Base-by-base conservation (phyloP, 805 yeast species). In the Wickerhamomyces hampshirensis region DNA sequence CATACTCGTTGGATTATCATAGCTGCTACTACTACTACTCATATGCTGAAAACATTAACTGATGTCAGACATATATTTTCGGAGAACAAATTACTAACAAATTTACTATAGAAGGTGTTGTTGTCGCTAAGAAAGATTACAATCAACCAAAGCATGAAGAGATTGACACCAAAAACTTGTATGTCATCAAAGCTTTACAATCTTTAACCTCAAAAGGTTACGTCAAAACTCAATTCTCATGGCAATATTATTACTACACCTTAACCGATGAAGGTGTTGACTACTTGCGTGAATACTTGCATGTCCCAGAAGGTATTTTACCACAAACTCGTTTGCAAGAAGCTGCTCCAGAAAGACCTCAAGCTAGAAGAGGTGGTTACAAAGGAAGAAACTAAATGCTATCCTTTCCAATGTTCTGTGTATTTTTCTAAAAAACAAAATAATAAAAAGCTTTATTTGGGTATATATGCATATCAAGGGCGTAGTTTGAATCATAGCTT, bases 181-280 rank as follows among this genome's bases (percentile, higher is more conserved):
- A 71, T 68, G 98, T 76, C 63, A 87, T 93, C 81, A 93, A 93
- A 84, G 97, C 99, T 66, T 82, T 93, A 72, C 99, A 93, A 78
- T 91, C 98, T 51, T 86, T 93, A 72, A 87, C 95, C 66, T 93
- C 98, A 51, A 87, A 84, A 74, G 99, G 99, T 71, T 93, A 65
- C 83, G 98, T 93, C 73, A 88, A 91, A 86, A 93, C 99, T 62
- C 98, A 88, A 77, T 93, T 91, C 84, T 91, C 98, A 65, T 93
- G 99, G 99, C 97, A 89, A 82, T 87, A 87, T 82, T 93, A 93
- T 79, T 93, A 93, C 95, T 93, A 93, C 94, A 87, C 98, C 79
- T 84, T 93, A 69, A 93, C 98, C 68, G 98, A 93, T 68, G 96
- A 86, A 75, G 99, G 99, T 83, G 91, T 93, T 55, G 96, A 88